phyloP scores from a whole-genome alignment of 2,329 filamentous ascomycete species.

The Venturia aucupariae region DNA sequence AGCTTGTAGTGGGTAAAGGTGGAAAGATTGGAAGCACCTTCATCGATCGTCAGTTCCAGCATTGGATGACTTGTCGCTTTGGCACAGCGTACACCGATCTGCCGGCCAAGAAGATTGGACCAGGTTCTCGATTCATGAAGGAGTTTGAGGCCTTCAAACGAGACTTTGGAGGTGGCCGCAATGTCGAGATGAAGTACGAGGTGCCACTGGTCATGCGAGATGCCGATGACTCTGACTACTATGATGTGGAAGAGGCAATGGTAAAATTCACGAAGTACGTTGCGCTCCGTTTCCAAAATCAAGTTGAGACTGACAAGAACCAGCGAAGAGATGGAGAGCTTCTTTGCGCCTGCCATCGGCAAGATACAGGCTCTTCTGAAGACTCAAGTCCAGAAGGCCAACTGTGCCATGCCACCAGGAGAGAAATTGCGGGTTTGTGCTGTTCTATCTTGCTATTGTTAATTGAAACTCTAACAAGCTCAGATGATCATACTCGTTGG shows the following conservation, averaged over 20 bases:
- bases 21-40: conserved; percentile 27
- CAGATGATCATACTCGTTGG: not conserved
- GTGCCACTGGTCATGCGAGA: conserved; percentile 12
- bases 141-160: conserved; percentile 26
- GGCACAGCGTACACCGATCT: conserved; percentile 21
- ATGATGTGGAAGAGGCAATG: conserved; percentile 10
- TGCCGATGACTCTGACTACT: not conserved
- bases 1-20: conserved; percentile 19
- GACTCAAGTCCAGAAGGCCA: too few species aligned
- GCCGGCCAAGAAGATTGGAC: conserved; percentile 19
- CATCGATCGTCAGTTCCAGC: conserved; percentile 27
- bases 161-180: conserved; percentile 19
- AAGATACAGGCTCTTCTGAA: not conserved
- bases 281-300: not conserved
- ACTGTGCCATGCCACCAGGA: too few species aligned
- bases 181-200: not conserved
- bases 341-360: not conserved
- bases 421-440: too few species aligned
- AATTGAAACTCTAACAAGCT: too few species aligned
- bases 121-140: conserved; percentile 28
- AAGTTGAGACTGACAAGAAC: not conserved
- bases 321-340: conserved; percentile 10
- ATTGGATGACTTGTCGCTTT: conserved; percentile 23
- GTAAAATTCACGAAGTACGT: conserved; percentile 15
- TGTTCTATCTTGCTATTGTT: too few species aligned